Percentiles rank a stretch among this genome's conserved stretches.
Evolutionary conservation across 495 filamentous ascomycete genomes (phyloP).

Genomic region (Talaromyces stipitatus): DNA sequence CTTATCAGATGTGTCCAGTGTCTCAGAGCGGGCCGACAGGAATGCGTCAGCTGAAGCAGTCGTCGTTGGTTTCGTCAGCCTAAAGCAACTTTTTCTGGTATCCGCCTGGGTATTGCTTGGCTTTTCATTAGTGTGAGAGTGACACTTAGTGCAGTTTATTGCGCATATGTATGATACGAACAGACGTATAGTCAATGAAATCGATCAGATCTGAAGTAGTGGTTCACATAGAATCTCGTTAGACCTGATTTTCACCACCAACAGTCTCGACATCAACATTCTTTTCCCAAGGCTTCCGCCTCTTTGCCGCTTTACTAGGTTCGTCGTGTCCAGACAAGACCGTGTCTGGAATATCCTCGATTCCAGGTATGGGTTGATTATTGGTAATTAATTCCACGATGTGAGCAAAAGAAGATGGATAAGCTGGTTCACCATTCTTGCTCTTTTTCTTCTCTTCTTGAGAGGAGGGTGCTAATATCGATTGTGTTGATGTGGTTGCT

Average conservation of each 20-base stretch:
- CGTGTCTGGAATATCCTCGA: slow-evolving; percentile 80
- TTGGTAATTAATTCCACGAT: slow-evolving; percentile 83
- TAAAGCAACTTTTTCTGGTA: not conserved
- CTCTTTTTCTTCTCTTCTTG: not conserved
- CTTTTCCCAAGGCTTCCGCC: slow-evolving; percentile 79
- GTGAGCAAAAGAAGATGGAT: slow-evolving; percentile 80
- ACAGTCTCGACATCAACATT: slow-evolving; percentile 12
- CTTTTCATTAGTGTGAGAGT: not conserved
- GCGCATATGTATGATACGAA: slow-evolving; percentile 1
- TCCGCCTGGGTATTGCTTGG: not conserved
- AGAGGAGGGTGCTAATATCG: slow-evolving; percentile 1
- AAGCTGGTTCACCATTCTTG: slow-evolving; percentile 43
- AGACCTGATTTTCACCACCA: not conserved
- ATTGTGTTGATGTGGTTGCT: not conserved
- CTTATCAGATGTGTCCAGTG: slow-evolving; percentile 1
- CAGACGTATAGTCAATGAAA: not conserved
- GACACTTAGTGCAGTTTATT: not conserved
- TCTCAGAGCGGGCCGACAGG: not conserved
- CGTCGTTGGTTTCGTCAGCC: not conserved
- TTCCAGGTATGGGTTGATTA: slow-evolving; percentile 80
- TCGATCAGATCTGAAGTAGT: not conserved
- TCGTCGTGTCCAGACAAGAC: slow-evolving; percentile 58
- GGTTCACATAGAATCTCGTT: not conserved
- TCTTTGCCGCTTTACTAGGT: slow-evolving; percentile 41
- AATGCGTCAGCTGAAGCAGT: not conserved